Conservation (phyloP, 768 basidiomycete genomes). For the Suillus spraguei region DNA sequence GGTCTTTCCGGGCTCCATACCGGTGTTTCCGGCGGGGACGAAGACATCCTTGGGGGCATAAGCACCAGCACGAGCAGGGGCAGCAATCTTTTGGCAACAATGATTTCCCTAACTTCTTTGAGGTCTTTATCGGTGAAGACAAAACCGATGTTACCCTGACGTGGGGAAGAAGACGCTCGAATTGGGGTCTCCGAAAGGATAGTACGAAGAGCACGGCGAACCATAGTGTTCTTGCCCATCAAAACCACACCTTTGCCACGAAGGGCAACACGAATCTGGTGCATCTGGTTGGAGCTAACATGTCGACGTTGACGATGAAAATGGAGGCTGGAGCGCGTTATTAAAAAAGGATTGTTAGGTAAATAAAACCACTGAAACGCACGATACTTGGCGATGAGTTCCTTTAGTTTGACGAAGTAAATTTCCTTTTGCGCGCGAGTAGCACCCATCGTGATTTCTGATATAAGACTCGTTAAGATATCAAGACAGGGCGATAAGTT, state of each 20-base stretch:
- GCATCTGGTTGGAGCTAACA: constrained; percentile 99
- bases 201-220: constrained; percentile 94
- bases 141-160: constrained; percentile 99
- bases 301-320: constrained; percentile 99
- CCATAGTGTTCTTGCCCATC: constrained; percentile 99
- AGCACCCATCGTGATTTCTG: constrained; percentile 77
- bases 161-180: constrained; percentile 94
- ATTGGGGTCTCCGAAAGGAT: constrained; percentile 91
- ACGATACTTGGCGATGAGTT: constrained; percentile 90
- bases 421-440: constrained; percentile 86
- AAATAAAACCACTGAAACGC: constrained; percentile 35
- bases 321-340: constrained; percentile 71
- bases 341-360: constrained; percentile 6
- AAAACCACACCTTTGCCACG: constrained; percentile 95
- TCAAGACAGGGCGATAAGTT: neutral
- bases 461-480: constrained; percentile 2
- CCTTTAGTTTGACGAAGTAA: constrained; percentile 94
- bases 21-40: constrained; percentile 96
- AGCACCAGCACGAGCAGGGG: constrained; percentile 98
- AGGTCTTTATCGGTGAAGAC: constrained; percentile 94
- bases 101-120: constrained; percentile 92
- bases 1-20: constrained; percentile 99
- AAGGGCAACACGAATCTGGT: constrained; percentile 94
- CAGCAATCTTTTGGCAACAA: constrained; percentile 96
- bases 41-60: constrained; percentile 89